Base-by-base conservation (phyloP, 495 filamentous ascomycete genomes). In the Podospora bellae-mahoneyi region DNA sequence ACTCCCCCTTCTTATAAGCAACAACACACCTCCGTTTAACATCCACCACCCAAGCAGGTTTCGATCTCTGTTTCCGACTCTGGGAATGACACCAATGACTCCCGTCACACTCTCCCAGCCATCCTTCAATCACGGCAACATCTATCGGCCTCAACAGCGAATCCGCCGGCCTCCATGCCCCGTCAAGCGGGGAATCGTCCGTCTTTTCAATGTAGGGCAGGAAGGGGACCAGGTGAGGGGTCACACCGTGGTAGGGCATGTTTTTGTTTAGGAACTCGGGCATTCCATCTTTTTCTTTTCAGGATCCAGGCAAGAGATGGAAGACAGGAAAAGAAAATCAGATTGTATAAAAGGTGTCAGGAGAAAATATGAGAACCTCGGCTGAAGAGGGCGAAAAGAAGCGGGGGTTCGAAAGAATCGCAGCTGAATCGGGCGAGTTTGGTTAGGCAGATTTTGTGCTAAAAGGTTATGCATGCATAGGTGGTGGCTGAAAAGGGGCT, bases 121-220 rank as follows among this genome's bases (percentile, higher is more conserved):
- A 73, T 10, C 34, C 13, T 19, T 58, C 63, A 18, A 48, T 48
- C 5, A 16, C 15, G 6, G 39, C 7, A 18, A 73, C 54, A 16
- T 64, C 13, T 30, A 73, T 71, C 18, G 70, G 70, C 6, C 19
- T 56, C 20, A 64, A 66, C 20, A 68, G 60, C 4, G 48, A 64
- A 27, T 66, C 62, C n/a, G 70, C 64, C 60, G 55, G 56, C 15
- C 54, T 58, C 66, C 66, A 72, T 9, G 10, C 32, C 0, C 16
- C 15, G 9, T 16, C 18, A 20, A 69, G 61, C 1, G 19, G 5
- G 19, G 66, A 54, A 6, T 60, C 39, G 15, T 59, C 53, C 5
- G 70, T 67, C 48, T 72, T 69, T 34, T 72, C 70, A 23, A 72
- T 56, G 48, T 72, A 72, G 10, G 70, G 70, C 15, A 72, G 64